phyloP scores from a whole-genome alignment of 1,139 yeast species.

The Geotrichum bryndzae region DNA sequence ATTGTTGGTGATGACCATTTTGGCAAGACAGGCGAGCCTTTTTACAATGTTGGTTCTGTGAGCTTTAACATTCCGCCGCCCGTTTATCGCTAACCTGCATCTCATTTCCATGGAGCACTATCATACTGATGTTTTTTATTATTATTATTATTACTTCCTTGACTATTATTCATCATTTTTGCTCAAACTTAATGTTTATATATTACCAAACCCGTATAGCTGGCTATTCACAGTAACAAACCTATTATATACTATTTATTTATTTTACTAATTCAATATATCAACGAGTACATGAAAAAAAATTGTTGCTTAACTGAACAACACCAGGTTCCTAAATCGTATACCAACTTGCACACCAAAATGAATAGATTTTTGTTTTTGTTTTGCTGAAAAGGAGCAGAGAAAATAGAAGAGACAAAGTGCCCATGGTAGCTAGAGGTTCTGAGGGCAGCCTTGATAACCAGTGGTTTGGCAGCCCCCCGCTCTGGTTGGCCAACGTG shows the following conservation, averaged over 20 bases:
- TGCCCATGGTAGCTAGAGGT: too few relatives aligned
- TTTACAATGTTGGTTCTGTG: neutral
- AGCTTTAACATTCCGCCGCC: neutral
- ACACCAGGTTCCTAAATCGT: too few relatives aligned
- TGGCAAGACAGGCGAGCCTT: neutral
- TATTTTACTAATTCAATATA: too few relatives aligned
- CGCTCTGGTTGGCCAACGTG: neutral
- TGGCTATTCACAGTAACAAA: neutral
- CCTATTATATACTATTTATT: neutral
- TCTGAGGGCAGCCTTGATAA: neutral
- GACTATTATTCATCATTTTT: neutral
- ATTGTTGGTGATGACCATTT: neutral
- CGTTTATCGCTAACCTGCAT: neutral
- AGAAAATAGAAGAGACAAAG: too few relatives aligned
- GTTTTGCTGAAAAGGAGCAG: too few relatives aligned
- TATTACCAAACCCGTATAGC: neutral
- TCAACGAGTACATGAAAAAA: too few relatives aligned
- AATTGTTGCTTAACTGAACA: too few relatives aligned
- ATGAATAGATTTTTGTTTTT: too few relatives aligned
- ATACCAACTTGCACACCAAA: too few relatives aligned
- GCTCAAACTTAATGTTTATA: too few relatives aligned
- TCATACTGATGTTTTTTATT: too few relatives aligned
- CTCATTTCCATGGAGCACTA: neutral
- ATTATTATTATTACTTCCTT: too few relatives aligned
- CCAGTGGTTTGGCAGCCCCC: neutral